Conservation (phyloP, 305 asterid species). For the Withania somnifera region DNA sequence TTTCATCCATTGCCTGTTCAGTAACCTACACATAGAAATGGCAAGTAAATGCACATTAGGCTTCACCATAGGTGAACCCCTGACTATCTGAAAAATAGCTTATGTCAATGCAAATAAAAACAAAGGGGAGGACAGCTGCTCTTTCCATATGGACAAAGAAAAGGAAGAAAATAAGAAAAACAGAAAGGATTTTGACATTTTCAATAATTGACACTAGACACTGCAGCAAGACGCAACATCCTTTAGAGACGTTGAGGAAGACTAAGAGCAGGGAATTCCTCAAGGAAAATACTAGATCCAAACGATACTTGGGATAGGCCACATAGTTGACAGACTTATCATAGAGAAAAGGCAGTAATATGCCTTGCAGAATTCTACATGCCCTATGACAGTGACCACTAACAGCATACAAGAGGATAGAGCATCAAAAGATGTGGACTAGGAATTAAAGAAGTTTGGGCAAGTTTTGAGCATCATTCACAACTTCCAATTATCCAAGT, state of each 20-base stretch:
- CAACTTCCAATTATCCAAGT: neutral
- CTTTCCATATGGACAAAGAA: neutral
- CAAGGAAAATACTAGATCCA: neutral
- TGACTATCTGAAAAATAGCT: neutral
- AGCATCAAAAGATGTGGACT: neutral
- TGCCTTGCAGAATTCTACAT: neutral
- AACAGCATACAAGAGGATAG: neutral
- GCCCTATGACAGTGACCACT: neutral
- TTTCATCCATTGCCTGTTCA: slow-evolving; percentile 74
- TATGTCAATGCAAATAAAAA: neutral
- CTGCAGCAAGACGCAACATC: neutral
- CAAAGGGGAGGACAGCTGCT: neutral
- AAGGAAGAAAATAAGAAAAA: neutral
- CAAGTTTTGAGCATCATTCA: neutral
- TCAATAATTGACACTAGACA: neutral
- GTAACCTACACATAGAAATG: slow-evolving; percentile 47
- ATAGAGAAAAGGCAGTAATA: neutral
- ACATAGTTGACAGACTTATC: neutral
- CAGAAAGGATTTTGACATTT: neutral
- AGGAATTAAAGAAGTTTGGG: neutral
- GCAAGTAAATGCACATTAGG: neutral
- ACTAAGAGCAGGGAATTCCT: neutral
- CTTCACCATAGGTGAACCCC: neutral
- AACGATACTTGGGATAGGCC: neutral
- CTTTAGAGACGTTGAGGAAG: neutral